Percentiles rank a stretch among this genome's conserved stretches.
Conservation (phyloP, 768 basidiomycete genomes). For the Lanmaoa rubissima region DNA sequence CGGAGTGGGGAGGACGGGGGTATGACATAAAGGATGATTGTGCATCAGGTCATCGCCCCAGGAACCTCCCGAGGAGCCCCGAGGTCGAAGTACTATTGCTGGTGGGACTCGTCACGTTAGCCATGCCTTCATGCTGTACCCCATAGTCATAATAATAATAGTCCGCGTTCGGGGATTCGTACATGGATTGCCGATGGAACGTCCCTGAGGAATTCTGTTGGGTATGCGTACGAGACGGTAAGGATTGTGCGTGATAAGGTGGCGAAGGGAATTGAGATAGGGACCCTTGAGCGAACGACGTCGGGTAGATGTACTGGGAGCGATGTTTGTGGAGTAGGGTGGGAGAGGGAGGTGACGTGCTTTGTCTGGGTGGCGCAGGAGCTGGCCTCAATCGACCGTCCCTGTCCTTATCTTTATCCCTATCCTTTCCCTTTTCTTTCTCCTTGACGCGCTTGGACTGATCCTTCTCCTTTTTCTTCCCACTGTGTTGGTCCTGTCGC, state of each 20-base stretch:
- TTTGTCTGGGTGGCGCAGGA: not conserved
- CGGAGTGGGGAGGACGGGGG: not conserved
- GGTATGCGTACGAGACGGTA: slow-evolving; percentile 5
- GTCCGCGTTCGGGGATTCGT: slow-evolving; percentile 11
- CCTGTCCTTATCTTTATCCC: slow-evolving; percentile 12
- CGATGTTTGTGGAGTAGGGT: slow-evolving; percentile 18
- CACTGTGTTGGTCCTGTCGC: not conserved
- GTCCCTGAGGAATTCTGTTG: not conserved
- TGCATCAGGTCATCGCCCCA: slow-evolving; percentile 15
- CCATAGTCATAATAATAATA: not conserved
- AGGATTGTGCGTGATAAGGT: not conserved
- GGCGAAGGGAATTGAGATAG: not conserved
- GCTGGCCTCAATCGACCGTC: slow-evolving; percentile 1
- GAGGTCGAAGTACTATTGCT: not conserved
- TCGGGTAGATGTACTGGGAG: slow-evolving; percentile 13
- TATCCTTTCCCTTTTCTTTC: slow-evolving; percentile 43
- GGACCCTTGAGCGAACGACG: slow-evolving; percentile 32
- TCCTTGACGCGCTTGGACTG: slow-evolving; percentile 25
- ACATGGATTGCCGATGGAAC: slow-evolving; percentile 18
- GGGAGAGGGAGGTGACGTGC: slow-evolving; percentile 12
- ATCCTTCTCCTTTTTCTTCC: slow-evolving; percentile 14
- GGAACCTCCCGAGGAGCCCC: slow-evolving; percentile 24
- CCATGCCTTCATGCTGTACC: not conserved
- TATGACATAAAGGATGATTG: not conserved
- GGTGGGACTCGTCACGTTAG: not conserved